phyloP scores from a whole-genome alignment of 2,329 filamentous ascomycete species.

The Penicillium oxalicum region DNA sequence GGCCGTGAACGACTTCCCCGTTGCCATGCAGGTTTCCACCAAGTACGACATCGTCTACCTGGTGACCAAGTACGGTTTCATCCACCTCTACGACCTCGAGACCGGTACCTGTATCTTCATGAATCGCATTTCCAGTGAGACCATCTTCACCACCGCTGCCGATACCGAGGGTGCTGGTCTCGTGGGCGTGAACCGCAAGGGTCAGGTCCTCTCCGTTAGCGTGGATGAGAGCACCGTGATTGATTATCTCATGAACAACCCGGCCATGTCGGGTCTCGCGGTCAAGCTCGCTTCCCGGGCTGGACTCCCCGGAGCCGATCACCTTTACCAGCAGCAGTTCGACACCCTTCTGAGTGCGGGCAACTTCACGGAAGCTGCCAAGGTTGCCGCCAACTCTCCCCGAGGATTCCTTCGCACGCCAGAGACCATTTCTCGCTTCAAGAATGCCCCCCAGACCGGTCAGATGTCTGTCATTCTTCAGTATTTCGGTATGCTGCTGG shows the following conservation, averaged over 20 bases:
- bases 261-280: slow-evolving; percentile 85
- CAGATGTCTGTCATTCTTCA: slow-evolving; percentile 90
- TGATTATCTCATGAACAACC: slow-evolving; percentile 92
- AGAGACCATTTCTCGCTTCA: slow-evolving; percentile 94
- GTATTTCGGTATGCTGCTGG: slow-evolving; percentile 94
- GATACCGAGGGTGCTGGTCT: slow-evolving; percentile 83
- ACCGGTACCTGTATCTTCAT: slow-evolving; percentile 95
- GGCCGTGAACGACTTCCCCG: slow-evolving; percentile 93
- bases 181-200: slow-evolving; percentile 93
- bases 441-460: slow-evolving; percentile 65
- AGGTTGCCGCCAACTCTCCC: slow-evolving; percentile 93
- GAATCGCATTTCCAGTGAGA: slow-evolving; percentile 99
- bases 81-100: slow-evolving; percentile 96
- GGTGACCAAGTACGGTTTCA: slow-evolving; percentile 98
- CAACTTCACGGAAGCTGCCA: slow-evolving; percentile 82
- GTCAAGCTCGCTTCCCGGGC: slow-evolving; percentile 95
- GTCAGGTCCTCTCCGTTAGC: slow-evolving; percentile 88
- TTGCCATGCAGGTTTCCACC: slow-evolving; percentile 92
- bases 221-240: slow-evolving; percentile 89
- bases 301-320: slow-evolving; percentile 87
- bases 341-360: slow-evolving; percentile 76
- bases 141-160: slow-evolving; percentile 88
- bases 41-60: slow-evolving; percentile 97
- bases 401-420: slow-evolving; percentile 89
- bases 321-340: slow-evolving; percentile 87